phyloP scores from a whole-genome alignment of 306 rosid species.

The Comarum palustre region DNA sequence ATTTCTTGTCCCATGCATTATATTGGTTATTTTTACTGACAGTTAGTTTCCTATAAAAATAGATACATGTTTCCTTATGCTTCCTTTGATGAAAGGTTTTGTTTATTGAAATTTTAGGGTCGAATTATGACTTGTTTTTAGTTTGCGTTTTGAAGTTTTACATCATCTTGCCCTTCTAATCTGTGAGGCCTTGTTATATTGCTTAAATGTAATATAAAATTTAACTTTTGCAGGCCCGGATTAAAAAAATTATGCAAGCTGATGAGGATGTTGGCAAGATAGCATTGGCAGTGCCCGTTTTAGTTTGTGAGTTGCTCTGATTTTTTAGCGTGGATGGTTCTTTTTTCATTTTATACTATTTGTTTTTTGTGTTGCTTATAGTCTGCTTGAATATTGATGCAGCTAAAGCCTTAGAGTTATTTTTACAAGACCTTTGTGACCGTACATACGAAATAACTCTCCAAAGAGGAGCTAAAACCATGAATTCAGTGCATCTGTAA shows the following conservation, averaged over 20 bases:
- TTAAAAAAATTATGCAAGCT: conserved; percentile 97
- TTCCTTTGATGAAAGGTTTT: not conserved
- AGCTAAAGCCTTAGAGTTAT: conserved; percentile 94
- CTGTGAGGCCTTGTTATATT: conserved; percentile 7
- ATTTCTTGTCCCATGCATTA: not conserved
- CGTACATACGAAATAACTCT: conserved; percentile 93
- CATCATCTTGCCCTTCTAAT: conserved; percentile 9
- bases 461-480: conserved; percentile 95
- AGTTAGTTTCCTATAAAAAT: not conserved
- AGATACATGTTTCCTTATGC: not conserved
- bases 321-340: conserved; percentile 2
- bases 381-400: conserved; percentile 28
- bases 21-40: not conserved
- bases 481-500: conserved; percentile 95
- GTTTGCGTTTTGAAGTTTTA: not conserved
- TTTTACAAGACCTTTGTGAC: conserved; percentile 97
- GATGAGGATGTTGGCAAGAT: conserved; percentile 97
- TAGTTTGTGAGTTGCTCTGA: conserved; percentile 73
- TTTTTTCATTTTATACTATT: conserved; percentile 1
- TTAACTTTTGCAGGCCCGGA: conserved; percentile 62
- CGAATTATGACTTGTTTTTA: not conserved
- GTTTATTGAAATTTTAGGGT: not conserved
- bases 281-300: conserved; percentile 92
- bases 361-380: conserved; percentile 24
- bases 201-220: conserved; percentile 25